phyloP scores from a whole-genome alignment of 768 basidiomycete species.

The Hypholoma sublateritium region DNA sequence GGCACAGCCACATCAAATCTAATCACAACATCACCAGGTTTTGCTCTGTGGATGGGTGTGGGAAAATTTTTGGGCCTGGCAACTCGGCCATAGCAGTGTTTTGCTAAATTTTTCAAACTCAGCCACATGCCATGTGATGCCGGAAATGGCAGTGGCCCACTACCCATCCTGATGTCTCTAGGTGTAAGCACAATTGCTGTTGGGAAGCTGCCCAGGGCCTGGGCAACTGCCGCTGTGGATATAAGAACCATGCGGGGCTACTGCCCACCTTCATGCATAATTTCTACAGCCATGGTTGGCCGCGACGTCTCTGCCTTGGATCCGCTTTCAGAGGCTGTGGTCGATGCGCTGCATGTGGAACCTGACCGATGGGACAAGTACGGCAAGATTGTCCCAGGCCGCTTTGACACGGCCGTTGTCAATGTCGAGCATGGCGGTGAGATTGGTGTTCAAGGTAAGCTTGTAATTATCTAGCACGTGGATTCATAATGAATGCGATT shows the following conservation, averaged over 20 bases:
- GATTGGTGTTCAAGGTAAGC: background rate
- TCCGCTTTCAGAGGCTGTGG: background rate
- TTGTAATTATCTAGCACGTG: too few species aligned
- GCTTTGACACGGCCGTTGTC: background rate
- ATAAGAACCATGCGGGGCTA: background rate
- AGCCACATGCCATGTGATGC: background rate
- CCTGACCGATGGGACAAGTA: background rate
- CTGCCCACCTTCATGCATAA: too few species aligned
- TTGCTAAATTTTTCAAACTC: background rate
- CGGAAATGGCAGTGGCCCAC: background rate
- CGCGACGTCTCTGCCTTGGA: background rate
- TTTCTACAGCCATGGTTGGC: too few species aligned
- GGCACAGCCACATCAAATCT: too few species aligned
- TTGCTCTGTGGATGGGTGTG: too few species aligned
- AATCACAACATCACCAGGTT: too few species aligned
- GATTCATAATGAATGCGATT: background rate
- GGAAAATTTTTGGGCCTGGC: too few species aligned
- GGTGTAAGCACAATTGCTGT: background rate
- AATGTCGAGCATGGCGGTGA: background rate
- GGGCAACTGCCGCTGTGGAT: background rate
- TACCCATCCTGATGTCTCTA: background rate
- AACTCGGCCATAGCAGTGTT: too few species aligned
- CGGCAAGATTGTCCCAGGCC: background rate
- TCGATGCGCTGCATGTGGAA: background rate
- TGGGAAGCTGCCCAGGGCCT: background rate